Evolutionary conservation across 495 filamentous ascomycete species (phyloP).

Genomic region (Clohesyomyces aquaticus): DNA sequence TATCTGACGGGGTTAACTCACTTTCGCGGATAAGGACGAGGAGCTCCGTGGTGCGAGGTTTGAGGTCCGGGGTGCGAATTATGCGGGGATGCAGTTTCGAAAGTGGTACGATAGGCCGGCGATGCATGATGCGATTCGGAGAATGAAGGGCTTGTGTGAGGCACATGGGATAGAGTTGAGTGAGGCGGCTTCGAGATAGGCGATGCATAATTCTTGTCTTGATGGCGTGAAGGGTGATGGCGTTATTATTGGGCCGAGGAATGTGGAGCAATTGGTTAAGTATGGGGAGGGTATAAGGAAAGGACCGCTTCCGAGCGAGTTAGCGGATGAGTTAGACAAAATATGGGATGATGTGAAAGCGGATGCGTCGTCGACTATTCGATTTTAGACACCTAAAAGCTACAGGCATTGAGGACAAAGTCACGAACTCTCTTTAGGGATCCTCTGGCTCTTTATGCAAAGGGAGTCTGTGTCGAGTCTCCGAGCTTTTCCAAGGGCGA

Average conservation of each 20-base stretch:
- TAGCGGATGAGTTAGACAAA: slow-evolving; percentile 7
- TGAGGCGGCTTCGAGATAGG: slow-evolving; percentile 15
- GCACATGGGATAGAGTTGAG: slow-evolving; percentile 1
- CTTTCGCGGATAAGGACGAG: background rate
- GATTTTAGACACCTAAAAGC: slow-evolving; percentile 5
- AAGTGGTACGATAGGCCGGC: slow-evolving; percentile 20
- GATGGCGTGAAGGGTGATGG: slow-evolving; percentile 9
- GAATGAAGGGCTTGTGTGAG: slow-evolving; percentile 4
- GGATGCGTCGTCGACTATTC: slow-evolving; percentile 2
- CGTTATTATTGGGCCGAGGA: slow-evolving; percentile 18
- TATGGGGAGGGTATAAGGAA: background rate
- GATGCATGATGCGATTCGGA: slow-evolving; percentile 16
- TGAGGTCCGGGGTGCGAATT: slow-evolving; percentile 7
- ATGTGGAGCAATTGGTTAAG: background rate
- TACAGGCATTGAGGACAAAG: too few relatives aligned
- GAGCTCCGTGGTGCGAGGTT: slow-evolving; percentile 20
- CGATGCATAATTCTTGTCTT: slow-evolving; percentile 10
- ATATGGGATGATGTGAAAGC: slow-evolving; percentile 12
- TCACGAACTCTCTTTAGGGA: too few relatives aligned
- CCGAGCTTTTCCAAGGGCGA: too few relatives aligned
- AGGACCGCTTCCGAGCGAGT: slow-evolving; percentile 3
- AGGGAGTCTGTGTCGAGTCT: too few relatives aligned
- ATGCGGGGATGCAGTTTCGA: slow-evolving; percentile 1
- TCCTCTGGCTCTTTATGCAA: too few relatives aligned
- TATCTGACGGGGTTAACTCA: slow-evolving; percentile 49